Percentiles rank a stretch among this genome's conserved stretches.
phyloP scores from a whole-genome alignment of 805 yeast species.

The Starmerella apis region DNA sequence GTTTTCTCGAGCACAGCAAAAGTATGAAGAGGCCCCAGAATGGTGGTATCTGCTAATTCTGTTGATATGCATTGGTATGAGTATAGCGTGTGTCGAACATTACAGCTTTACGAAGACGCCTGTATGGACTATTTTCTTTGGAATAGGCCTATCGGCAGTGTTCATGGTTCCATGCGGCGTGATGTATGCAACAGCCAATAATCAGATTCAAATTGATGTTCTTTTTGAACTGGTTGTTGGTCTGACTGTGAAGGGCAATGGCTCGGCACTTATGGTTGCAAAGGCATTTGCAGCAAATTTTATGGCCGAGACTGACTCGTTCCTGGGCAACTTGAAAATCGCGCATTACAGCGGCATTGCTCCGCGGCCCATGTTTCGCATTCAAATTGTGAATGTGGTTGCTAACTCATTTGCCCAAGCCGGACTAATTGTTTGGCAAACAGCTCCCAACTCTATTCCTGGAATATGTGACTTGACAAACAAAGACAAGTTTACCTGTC shows the following conservation, averaged over 20 bases:
- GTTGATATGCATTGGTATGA: slow-evolving; percentile 37
- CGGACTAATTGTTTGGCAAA: slow-evolving; percentile 31
- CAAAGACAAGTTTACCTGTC: slow-evolving; percentile 12
- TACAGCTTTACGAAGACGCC: slow-evolving; percentile 33
- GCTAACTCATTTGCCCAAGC: slow-evolving; percentile 26
- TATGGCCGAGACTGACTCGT: slow-evolving; percentile 52
- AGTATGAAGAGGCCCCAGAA: slow-evolving; percentile 36
- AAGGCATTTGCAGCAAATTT: slow-evolving; percentile 49
- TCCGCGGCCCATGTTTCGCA: slow-evolving; percentile 48
- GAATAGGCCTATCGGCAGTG: slow-evolving; percentile 39
- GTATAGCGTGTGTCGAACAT: slow-evolving; percentile 36
- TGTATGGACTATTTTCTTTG: slow-evolving; percentile 4
- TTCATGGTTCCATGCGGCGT: slow-evolving; percentile 44
- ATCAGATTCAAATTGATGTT: slow-evolving; percentile 41
- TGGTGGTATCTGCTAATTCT: slow-evolving; percentile 26
- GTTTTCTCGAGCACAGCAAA: slow-evolving; percentile 47
- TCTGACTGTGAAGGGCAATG: slow-evolving; percentile 47
- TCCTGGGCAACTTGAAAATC: slow-evolving; percentile 43
- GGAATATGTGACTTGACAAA: slow-evolving; percentile 32
- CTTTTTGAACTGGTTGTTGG: slow-evolving; percentile 43
- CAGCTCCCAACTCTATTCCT: slow-evolving; percentile 30
- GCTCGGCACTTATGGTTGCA: slow-evolving; percentile 42
- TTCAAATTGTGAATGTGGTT: slow-evolving; percentile 32
- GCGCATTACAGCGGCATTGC: slow-evolving; percentile 51
- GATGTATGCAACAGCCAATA: slow-evolving; percentile 41